Evolutionary conservation across 2,329 filamentous ascomycete genomes (phyloP), one percentile per base, ranked within the genome.

Genomic region (Myriosclerotinia scirpicola): DNA sequence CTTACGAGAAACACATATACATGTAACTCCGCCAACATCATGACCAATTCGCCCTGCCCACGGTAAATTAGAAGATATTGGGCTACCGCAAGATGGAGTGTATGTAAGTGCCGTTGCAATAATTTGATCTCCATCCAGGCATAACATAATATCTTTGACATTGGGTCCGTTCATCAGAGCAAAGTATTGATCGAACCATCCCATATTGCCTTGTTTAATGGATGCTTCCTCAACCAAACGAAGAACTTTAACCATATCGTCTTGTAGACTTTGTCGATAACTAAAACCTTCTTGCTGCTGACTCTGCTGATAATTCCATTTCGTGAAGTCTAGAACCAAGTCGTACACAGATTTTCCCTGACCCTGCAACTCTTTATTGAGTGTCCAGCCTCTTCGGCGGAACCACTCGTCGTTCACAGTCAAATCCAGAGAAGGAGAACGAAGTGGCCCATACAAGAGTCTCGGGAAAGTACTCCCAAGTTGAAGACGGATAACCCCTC

Each of bases 181-280:
- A 65, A 80, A 80, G 69, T 87, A 88, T 71, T 86, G 83, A 71
- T 87, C 84, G 70, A 83, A 86, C 83, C 84, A 86, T 54, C 84
- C 84, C 70, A 85, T 81, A 54, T 80, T 79, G 44, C 80, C 78
- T 67, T 83, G 81, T 58, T 77, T 78, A 12, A 75, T 75, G 0
- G 81, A 82, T 64, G 83, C 81, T 60, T 76, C 78, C 64, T 81
- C 80, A 12, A 85, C 83, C 70, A 87, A 80, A 2, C 80, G 79
- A 59, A 85, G 72, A 2, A 87, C 81, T 38, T 73, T 69, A 48
- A 79, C 74, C 66, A 81, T 81, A 67, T 87, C 84, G 40, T 70
- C 68, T 58, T 73, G 72, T 54, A 69, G 69, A 61, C 72, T 74
- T 15, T 62, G 50, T 22, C 69, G 69, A 62, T 72, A 76, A 9